Percentiles rank a stretch among this genome's conserved stretches.
These are phyloP conservation scores for Rubia yunnanensis DNA, from an alignment of 257 asterid genomes.

Conservation along the genomic window DNA sequence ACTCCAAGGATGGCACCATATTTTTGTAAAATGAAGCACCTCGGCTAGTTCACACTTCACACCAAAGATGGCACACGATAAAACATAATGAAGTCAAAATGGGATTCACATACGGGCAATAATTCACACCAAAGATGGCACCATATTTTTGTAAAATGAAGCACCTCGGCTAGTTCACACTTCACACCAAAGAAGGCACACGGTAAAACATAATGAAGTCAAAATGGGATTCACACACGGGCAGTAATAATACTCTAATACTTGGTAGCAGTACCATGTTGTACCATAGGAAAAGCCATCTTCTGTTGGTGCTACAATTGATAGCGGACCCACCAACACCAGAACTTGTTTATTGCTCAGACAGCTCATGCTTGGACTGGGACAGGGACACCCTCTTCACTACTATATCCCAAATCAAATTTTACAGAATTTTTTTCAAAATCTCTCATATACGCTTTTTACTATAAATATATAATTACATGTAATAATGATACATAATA, in stretches of 20 bases:
- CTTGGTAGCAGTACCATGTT: not conserved
- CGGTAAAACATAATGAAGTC: not conserved
- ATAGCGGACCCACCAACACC: not conserved
- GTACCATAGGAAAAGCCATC: not conserved
- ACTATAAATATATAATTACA: too few relatives aligned
- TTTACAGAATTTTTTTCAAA: too few relatives aligned
- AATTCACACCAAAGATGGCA: too few relatives aligned
- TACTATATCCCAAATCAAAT: too few relatives aligned
- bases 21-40: too few relatives aligned
- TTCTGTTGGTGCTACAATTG: not conserved
- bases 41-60: too few relatives aligned
- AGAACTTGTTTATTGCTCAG: conserved; percentile 3
- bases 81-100: not conserved
- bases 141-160: too few relatives aligned
- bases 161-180: too few relatives aligned
- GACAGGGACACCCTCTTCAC: not conserved
- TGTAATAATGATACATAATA: too few relatives aligned
- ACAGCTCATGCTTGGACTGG: conserved; percentile 18
- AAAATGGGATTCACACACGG: not conserved
- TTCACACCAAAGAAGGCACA: not conserved
- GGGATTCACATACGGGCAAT: not conserved
- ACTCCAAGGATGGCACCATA: too few relatives aligned
- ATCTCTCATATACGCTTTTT: too few relatives aligned
- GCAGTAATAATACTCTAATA: not conserved
- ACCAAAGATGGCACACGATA: not conserved